phyloP scores from a whole-genome alignment of 768 basidiomycete genomes.

The Russula vinacea region DNA sequence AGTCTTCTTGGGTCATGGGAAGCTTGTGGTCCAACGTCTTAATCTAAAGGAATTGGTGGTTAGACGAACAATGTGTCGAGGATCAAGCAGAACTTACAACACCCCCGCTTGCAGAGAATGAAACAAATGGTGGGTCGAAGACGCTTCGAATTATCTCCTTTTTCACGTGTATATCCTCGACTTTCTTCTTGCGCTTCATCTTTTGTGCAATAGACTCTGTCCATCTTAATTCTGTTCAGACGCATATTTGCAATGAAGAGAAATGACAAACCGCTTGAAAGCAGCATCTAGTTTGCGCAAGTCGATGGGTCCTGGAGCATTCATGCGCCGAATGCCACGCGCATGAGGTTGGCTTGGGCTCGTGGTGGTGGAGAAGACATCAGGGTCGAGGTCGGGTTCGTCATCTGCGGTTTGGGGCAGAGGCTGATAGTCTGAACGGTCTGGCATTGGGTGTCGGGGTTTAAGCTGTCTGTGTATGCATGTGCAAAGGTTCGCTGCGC shows the following conservation, averaged over 20 bases:
- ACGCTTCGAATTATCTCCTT: slow-evolving; percentile 78
- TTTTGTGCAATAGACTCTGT: slow-evolving; percentile 84
- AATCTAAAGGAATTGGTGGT: slow-evolving; percentile 40
- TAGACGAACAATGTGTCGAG: neutral
- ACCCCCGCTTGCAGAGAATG: slow-evolving; percentile 37
- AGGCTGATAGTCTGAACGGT: slow-evolving; percentile 47
- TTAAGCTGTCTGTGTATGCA: neutral
- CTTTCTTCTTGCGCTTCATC: slow-evolving; percentile 75
- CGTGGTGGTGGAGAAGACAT: slow-evolving; percentile 34
- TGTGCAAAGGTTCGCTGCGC: neutral
- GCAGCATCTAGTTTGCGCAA: slow-evolving; percentile 75
- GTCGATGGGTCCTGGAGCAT: slow-evolving; percentile 67
- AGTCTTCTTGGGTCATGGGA: slow-evolving; percentile 72
- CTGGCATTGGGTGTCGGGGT: slow-evolving; percentile 41
- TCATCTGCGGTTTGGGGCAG: slow-evolving; percentile 43
- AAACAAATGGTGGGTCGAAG: slow-evolving; percentile 60
- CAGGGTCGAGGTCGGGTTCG: slow-evolving; percentile 38
- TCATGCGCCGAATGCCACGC: slow-evolving; percentile 36
- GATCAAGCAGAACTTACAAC: slow-evolving; percentile 37
- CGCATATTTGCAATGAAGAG: neutral
- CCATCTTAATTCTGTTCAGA: slow-evolving; percentile 51
- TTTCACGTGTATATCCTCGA: slow-evolving; percentile 52
- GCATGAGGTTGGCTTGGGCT: slow-evolving; percentile 16
- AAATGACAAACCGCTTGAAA: slow-evolving; percentile 64
- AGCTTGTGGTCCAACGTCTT: slow-evolving; percentile 81